These are phyloP conservation scores for Rachicladosporium sp. DNA, from an alignment of 2,329 filamentous ascomycete species.

Conservation along the genomic window DNA sequence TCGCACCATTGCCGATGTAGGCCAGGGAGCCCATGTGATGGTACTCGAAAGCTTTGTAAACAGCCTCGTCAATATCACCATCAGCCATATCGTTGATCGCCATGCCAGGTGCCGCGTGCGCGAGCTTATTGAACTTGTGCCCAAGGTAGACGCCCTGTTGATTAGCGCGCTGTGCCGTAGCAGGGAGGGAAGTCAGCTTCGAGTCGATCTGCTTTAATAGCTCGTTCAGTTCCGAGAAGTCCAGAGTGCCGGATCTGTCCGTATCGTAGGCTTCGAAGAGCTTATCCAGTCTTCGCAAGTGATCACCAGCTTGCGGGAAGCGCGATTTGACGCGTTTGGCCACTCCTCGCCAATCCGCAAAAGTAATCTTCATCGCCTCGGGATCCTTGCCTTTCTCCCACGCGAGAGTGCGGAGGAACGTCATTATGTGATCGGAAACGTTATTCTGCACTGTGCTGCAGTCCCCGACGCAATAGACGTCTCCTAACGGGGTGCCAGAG, in stretches of 20 bases:
- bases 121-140: constrained; percentile 85
- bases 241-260: constrained; percentile 82
- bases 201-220: constrained; percentile 84
- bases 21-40: constrained; percentile 81
- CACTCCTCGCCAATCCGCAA: constrained; percentile 76
- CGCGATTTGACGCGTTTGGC: constrained; percentile 73
- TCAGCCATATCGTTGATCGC: constrained; percentile 69
- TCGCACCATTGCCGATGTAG: constrained; percentile 90
- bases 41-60: constrained; percentile 93
- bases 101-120: constrained; percentile 63
- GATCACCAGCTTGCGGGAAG: constrained; percentile 80
- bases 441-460: constrained; percentile 98
- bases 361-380: constrained; percentile 73
- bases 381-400: constrained; percentile 89
- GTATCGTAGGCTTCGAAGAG: constrained; percentile 88
- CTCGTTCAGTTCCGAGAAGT: constrained; percentile 83
- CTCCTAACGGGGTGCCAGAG: constrained; percentile 76
- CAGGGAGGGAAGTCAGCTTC: constrained; percentile 87
- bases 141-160: constrained; percentile 91
- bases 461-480: constrained; percentile 94
- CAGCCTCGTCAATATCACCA: constrained; percentile 79
- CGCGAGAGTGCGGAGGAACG: constrained; percentile 76
- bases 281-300: constrained; percentile 78
- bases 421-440: constrained; percentile 77
- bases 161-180: constrained; percentile 90